phyloP scores from a whole-genome alignment of 169 alveolate species.

The Plasmodium malariae region DNA sequence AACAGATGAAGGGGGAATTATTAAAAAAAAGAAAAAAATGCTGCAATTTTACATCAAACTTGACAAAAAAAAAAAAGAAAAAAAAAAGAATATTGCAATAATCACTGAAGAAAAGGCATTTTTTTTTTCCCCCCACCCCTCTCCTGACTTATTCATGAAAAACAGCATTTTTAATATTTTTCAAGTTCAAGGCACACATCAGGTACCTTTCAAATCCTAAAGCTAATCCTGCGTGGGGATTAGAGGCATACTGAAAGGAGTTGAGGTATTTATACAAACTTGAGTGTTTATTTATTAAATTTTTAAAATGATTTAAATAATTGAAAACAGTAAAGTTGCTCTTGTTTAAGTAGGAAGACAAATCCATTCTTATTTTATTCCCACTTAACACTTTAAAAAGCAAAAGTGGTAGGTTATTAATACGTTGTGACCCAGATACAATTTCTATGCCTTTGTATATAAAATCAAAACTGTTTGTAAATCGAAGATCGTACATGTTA shows the following conservation, averaged over 20 bases:
- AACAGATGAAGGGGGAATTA: too few species aligned
- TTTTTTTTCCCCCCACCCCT: too few species aligned
- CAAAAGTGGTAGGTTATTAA: conserved; percentile 33
- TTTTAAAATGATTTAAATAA: conserved; percentile 2
- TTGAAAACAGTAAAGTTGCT: neutral
- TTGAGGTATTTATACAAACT: conserved; percentile 27
- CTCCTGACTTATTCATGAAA: neutral
- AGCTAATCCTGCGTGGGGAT: conserved; percentile 69
- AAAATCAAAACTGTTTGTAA: conserved; percentile 59
- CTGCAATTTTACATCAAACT: too few species aligned
- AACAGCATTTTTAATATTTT: conserved; percentile 11
- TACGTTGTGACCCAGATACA: conserved; percentile 62
- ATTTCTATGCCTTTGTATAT: conserved; percentile 56
- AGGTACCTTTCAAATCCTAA: conserved; percentile 51
- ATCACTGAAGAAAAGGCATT: too few species aligned
- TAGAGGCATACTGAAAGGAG: conserved; percentile 45
- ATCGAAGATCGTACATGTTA: conserved; percentile 45
- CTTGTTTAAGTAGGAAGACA: neutral
- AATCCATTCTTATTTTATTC: neutral
- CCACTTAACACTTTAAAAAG: conserved; percentile 16
- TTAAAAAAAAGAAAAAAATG: too few species aligned
- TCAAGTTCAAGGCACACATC: conserved; percentile 15
- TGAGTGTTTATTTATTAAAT: conserved; percentile 22
- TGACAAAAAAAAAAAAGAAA: too few species aligned
- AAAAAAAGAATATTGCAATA: too few species aligned